Conservation (phyloP, 2,329 filamentous ascomycete genomes). For the Aplosporella prunicola region DNA sequence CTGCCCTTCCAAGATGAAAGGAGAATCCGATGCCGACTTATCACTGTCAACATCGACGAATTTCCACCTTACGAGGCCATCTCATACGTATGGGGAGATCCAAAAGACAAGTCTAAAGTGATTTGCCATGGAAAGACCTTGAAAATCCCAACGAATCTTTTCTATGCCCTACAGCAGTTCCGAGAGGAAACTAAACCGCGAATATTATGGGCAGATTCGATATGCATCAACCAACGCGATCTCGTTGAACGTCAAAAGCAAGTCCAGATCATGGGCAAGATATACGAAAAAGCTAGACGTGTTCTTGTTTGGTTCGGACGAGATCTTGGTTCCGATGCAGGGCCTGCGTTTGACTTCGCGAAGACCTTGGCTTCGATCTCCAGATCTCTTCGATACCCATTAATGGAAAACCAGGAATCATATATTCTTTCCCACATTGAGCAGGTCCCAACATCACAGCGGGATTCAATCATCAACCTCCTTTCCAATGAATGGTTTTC, state of each 20-base stretch:
- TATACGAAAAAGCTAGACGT: constrained; percentile 18
- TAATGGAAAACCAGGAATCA: too few relatives aligned
- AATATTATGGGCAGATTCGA: constrained; percentile 18
- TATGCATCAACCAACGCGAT: constrained; percentile 18
- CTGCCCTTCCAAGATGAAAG: not conserved
- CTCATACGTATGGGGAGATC: constrained; percentile 20
- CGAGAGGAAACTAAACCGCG: constrained; percentile 12
- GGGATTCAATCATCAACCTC: too few relatives aligned
- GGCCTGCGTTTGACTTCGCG: not conserved
- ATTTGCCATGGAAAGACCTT: constrained; percentile 14
- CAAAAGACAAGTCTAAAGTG: constrained; percentile 10
- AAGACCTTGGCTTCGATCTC: too few relatives aligned
- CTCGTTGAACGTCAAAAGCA: constrained; percentile 17
- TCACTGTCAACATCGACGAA: not conserved
- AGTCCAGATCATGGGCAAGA: constrained; percentile 20
- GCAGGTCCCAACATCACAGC: too few relatives aligned
- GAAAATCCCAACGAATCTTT: constrained; percentile 15
- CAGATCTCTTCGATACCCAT: too few relatives aligned
- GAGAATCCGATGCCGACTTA: not conserved
- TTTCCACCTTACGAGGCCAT: constrained; percentile 17
- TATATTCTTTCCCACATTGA: too few relatives aligned
- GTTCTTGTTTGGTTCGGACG: constrained; percentile 22
- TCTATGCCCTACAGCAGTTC: constrained; percentile 14
- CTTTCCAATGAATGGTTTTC: too few relatives aligned
- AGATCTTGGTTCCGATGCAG: not conserved